Percentiles rank a stretch among this genome's conserved stretches.
These are phyloP conservation scores for Penicillium antarcticum DNA, from an alignment of 495 filamentous ascomycete species.

Conservation along the genomic window DNA sequence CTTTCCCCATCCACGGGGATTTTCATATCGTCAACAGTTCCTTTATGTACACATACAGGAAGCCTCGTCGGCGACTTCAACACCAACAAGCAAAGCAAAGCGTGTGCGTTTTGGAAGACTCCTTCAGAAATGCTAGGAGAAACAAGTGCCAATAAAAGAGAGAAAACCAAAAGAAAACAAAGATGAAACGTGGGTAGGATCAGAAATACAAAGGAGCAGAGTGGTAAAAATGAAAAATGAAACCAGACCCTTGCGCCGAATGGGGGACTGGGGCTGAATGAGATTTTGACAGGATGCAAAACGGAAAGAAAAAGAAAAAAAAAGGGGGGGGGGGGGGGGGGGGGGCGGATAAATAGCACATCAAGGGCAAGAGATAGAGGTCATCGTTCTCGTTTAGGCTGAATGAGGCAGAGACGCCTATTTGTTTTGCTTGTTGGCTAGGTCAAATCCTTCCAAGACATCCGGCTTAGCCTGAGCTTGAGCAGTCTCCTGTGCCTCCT, in stretches of 20 bases:
- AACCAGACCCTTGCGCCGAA: background rate
- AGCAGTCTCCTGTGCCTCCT: constrained; percentile 13
- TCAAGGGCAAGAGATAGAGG: constrained; percentile 3
- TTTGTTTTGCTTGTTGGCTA: constrained; percentile 42
- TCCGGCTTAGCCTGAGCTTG: constrained; percentile 37
- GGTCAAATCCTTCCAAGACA: constrained; percentile 53
- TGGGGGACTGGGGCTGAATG: background rate
- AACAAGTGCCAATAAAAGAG: background rate
- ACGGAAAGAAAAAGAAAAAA: background rate
- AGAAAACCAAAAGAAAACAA: constrained; percentile 2
- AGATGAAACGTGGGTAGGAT: background rate
- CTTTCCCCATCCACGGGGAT: background rate
- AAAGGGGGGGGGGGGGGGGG: no score
- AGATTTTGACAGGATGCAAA: constrained; percentile 1
- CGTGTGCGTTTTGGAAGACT: constrained; percentile 2
- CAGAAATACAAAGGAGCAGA: background rate
- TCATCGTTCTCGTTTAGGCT: constrained; percentile 12
- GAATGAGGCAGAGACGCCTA: constrained; percentile 5
- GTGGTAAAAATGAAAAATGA: constrained; percentile 1
- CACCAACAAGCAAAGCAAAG: constrained; percentile 1
- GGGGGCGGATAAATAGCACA: constrained; percentile 3
- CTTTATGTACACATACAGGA: constrained; percentile 20
- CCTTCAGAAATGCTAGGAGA: constrained; percentile 12
- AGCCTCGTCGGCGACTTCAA: background rate
- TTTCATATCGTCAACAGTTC: background rate